Base-by-base conservation (phyloP, 495 filamentous ascomycete species). In the Friedmanniomyces simplex region DNA sequence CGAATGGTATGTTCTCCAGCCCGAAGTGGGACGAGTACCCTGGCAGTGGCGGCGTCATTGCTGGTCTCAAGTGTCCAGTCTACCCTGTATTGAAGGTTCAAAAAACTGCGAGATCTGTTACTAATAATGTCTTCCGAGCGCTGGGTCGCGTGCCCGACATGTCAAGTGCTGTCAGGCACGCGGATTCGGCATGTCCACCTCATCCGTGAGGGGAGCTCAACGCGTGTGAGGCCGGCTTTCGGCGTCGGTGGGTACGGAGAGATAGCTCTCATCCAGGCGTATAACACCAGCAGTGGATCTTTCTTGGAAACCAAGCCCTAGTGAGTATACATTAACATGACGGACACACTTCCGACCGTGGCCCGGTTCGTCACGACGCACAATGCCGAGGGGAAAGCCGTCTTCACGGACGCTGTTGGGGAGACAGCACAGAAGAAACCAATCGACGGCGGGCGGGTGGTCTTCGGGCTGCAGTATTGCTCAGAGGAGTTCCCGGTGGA, bases 331-430 rank as follows among this genome's bases (percentile, higher is more conserved):
- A 4, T 18, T 18, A 49, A 25, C 3, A 25, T 28, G 46, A 25
- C 25, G 24, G 46, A 49, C 46, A 49, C 4, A 7, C 25, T 49
- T 14, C 46, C 46, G 6, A 49, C 25, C 3, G 12, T 52, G 3
- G 62, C 65, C 49, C 24, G 51, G 5, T 43, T 54, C 21, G 37
- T 54, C 20, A 54, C 51, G 11, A 54, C 51, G 11, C 14, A 54
- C 51, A 54, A 54, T 43, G 51, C 51, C 3, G 34, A 54, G 24
- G 51, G 51, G 1, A 54, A 54, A 22, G 64, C 69, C 20, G 51
- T 66, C 21, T 71, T 71, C 46, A 62, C 59, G 24, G 55, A 46
- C 28, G 52, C 59, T 20, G 50, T 69, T 32, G 59, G 60, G n/a
- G 67, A 66, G 16, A 18, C 30, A 26, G 37, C 56, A 41, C 22